Evolutionary conservation across 805 yeast species (phyloP).

Genomic region (Kodamaea sagamina): DNA sequence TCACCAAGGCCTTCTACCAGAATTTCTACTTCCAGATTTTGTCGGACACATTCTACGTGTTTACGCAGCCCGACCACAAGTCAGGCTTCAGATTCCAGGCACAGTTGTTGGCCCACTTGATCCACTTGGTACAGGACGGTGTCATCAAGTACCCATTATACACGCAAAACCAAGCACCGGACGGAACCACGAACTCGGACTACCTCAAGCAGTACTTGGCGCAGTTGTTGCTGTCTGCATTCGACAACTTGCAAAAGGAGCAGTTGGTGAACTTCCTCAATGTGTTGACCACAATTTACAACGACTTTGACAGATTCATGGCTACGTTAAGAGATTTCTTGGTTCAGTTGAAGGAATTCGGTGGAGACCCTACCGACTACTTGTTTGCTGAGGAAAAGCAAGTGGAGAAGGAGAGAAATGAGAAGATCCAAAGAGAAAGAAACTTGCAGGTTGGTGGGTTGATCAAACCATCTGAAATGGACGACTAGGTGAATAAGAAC

Average conservation of each 20-base stretch:
- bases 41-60: slow-evolving; percentile 87
- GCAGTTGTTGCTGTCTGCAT: slow-evolving; percentile 81
- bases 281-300: slow-evolving; percentile 73
- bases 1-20: slow-evolving; percentile 83
- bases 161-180: slow-evolving; percentile 76
- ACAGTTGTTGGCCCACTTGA: slow-evolving; percentile 76
- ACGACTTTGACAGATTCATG: slow-evolving; percentile 73
- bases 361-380: slow-evolving; percentile 95
- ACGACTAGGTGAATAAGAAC: slow-evolving; percentile 54
- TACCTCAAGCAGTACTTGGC: slow-evolving; percentile 81
- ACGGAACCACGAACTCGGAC: slow-evolving; percentile 78
- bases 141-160: slow-evolving; percentile 79
- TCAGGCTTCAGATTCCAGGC: slow-evolving; percentile 92
- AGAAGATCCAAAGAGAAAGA: slow-evolving; percentile 69
- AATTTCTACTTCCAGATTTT: slow-evolving; percentile 86
- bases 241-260: slow-evolving; percentile 82
- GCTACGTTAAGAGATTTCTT: slow-evolving; percentile 91
- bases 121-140: slow-evolving; percentile 77
- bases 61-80: slow-evolving; percentile 97
- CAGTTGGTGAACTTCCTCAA: slow-evolving; percentile 81
- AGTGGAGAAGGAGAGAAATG: slow-evolving; percentile 67
- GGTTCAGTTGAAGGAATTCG: slow-evolving; percentile 92
- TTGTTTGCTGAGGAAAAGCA: slow-evolving; percentile 93
- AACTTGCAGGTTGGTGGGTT: slow-evolving; percentile 91
- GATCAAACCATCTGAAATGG: slow-evolving; percentile 92